Percentiles rank a stretch among this genome's conserved stretches.
phyloP scores from a whole-genome alignment of 306 rosid genomes.

The Luffa aegyptiaca region DNA sequence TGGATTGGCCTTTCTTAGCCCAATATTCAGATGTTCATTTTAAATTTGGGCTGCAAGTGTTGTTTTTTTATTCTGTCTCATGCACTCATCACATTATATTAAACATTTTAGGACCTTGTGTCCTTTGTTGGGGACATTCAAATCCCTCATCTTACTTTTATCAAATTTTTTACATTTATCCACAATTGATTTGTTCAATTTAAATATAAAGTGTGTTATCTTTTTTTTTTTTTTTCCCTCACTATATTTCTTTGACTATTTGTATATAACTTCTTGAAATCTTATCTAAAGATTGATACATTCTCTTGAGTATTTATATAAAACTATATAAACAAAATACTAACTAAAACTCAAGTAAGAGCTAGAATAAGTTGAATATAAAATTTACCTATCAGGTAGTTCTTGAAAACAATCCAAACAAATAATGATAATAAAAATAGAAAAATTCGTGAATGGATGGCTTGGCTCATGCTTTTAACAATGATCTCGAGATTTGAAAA shows the following conservation, averaged over 20 bases:
- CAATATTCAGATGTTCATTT: background rate
- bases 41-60: background rate
- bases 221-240: background rate
- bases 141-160: background rate
- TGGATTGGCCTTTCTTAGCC: background rate
- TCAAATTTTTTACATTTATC: background rate
- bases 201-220: too few species aligned
- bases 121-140: background rate
- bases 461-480: too few species aligned
- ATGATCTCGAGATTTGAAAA: too few species aligned
- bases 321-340: too few species aligned
- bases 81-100: background rate
- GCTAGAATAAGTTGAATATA: too few species aligned
- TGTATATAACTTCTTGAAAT: background rate
- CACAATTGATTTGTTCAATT: background rate
- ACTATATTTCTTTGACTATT: background rate
- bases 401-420: too few species aligned
- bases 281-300: background rate
- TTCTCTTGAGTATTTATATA: too few species aligned
- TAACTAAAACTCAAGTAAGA: too few species aligned
- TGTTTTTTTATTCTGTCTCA: background rate
- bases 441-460: too few species aligned
- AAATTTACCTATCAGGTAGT: too few species aligned
- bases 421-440: too few species aligned
- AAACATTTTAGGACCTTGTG: background rate